phyloP scores from a whole-genome alignment of 306 rosid species.

The Rosa persica region DNA sequence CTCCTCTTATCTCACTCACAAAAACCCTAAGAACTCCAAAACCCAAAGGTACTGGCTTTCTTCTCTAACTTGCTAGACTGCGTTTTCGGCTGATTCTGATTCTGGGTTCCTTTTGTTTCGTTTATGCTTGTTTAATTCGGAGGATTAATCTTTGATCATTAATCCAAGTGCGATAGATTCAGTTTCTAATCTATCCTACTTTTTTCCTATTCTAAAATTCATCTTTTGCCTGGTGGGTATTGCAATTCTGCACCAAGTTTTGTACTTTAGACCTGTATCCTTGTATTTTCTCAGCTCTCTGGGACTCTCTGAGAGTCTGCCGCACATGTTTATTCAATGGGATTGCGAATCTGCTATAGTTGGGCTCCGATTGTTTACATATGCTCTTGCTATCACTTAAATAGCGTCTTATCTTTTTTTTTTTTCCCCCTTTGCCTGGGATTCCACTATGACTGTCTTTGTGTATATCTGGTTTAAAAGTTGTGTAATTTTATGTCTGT shows the following conservation, averaged over 20 bases:
- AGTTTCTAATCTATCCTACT: neutral
- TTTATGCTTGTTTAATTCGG: neutral
- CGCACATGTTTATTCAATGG: neutral
- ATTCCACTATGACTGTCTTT: neutral
- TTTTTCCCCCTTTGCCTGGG: no score
- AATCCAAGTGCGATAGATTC: neutral
- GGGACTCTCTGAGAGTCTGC: no score
- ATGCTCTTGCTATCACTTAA: neutral
- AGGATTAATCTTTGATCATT: neutral
- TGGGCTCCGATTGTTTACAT: neutral
- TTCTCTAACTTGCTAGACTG: neutral
- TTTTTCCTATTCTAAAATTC: neutral
- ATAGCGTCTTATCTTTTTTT: no score
- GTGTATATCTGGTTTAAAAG: neutral
- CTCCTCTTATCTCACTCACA: neutral
- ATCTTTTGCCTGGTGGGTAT: neutral
- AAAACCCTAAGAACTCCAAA: slow-evolving; percentile 9
- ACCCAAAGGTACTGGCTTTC: neutral
- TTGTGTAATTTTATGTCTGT: neutral
- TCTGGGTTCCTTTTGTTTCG: neutral
- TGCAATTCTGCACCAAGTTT: neutral
- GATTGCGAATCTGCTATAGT: neutral
- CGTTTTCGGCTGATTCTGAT: neutral
- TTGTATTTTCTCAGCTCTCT: neutral
- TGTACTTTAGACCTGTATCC: neutral